phyloP scores from a whole-genome alignment of 495 filamentous ascomycete species.

The Aspergillus indologenus region DNA sequence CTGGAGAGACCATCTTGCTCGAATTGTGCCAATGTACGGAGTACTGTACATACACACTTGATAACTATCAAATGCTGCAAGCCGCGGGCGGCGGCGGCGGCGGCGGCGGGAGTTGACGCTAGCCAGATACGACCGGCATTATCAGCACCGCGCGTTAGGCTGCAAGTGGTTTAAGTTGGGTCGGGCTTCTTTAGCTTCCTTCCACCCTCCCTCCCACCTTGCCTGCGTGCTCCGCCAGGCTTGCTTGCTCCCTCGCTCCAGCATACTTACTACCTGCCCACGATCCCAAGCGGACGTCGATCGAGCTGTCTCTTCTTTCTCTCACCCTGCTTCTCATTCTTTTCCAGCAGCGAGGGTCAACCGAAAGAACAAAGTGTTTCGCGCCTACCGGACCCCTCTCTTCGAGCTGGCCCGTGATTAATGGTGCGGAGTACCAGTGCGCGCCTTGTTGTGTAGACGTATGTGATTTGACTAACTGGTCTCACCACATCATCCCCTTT shows the following conservation, averaged over 20 bases:
- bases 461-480: not conserved
- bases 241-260: not conserved
- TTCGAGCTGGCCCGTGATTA: not conserved
- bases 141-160: conserved; percentile 24
- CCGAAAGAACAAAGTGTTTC: too few relatives aligned
- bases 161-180: conserved; percentile 20
- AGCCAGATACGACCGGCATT: conserved; percentile 14
- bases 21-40: not conserved
- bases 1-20: conserved; percentile 12
- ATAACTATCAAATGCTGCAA: not conserved
- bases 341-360: too few relatives aligned
- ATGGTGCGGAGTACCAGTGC: not conserved
- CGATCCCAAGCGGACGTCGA: not conserved
- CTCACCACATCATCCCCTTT: not conserved
- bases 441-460: not conserved
- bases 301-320: not conserved
- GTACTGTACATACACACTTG: too few relatives aligned
- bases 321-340: not conserved
- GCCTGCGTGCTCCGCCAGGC: not conserved
- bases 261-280: not conserved
- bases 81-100: not conserved
- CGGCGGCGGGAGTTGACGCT: conserved; percentile 9
- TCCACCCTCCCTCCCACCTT: conserved; percentile 6
- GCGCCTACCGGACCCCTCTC: not conserved
- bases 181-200: conserved; percentile 12